Evolutionary conservation across 192 early-diverging fungal species (phyloP).

Genomic region (Gaertneriomyces semiglobifer): DNA sequence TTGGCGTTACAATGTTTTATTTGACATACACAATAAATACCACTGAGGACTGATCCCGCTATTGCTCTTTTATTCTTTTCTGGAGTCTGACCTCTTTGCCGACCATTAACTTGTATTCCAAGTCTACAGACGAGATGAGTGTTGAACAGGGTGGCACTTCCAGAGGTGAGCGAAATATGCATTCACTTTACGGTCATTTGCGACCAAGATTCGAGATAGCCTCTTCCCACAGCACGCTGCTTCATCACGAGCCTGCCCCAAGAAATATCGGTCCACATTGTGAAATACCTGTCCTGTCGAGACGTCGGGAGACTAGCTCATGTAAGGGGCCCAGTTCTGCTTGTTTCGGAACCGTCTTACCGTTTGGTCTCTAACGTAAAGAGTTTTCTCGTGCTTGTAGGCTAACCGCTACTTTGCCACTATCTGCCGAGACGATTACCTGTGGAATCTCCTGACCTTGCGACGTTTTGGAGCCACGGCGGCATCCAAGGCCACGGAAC

Average conservation of each 20-base stretch:
- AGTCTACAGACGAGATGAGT: too few relatives aligned
- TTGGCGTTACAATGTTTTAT: too few relatives aligned
- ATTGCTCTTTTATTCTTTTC: too few relatives aligned
- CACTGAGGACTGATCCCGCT: too few relatives aligned
- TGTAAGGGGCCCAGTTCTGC: background rate
- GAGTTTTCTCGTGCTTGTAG: background rate
- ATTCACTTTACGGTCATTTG: too few relatives aligned
- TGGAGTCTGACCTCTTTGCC: too few relatives aligned
- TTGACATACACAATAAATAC: too few relatives aligned
- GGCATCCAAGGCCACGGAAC: background rate
- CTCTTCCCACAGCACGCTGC: too few relatives aligned
- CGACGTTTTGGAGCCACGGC: conserved; percentile 21
- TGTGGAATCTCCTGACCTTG: conserved; percentile 17
- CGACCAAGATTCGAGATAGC: too few relatives aligned
- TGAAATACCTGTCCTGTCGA: conserved; percentile 9
- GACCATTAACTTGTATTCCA: too few relatives aligned
- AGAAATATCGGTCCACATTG: conserved; percentile 20
- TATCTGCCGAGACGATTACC: conserved; percentile 19
- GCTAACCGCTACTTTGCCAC: conserved; percentile 18
- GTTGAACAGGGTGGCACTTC: too few relatives aligned
- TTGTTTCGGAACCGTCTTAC: background rate
- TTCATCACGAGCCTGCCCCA: background rate
- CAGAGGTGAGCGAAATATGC: too few relatives aligned
- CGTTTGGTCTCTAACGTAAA: background rate
- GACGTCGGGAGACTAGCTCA: conserved; percentile 11